Percentiles rank a stretch among this genome's conserved stretches.
These are phyloP conservation scores for Cornus suecica DNA, from an alignment of 148 eudicot genomes.

Conservation along the genomic window DNA sequence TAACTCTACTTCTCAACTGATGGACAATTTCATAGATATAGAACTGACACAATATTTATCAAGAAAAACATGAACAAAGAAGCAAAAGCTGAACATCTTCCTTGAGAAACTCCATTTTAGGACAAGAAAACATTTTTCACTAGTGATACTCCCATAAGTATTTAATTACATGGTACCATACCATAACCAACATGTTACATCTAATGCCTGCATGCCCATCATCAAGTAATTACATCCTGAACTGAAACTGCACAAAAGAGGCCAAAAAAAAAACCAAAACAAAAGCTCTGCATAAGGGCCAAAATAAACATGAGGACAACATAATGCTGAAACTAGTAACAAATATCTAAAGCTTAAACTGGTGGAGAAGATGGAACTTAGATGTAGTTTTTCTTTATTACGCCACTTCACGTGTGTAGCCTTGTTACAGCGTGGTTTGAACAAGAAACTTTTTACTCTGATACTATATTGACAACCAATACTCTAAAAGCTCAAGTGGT, in stretches of 20 bases:
- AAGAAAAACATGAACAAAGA: conserved; percentile 7
- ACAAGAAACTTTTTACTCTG: too few relatives aligned
- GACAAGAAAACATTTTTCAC: not conserved
- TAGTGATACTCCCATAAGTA: conserved; percentile 4
- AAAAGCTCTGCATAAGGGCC: not conserved
- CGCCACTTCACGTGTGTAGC: too few relatives aligned
- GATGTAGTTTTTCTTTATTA: too few relatives aligned
- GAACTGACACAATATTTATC: conserved; percentile 3
- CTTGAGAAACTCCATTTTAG: conserved; percentile 12
- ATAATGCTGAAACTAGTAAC: too few relatives aligned
- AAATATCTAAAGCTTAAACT: too few relatives aligned
- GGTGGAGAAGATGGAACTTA: too few relatives aligned
- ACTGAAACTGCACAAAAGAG: conserved; percentile 12
- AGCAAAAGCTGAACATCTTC: conserved; percentile 7
- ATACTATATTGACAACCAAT: too few relatives aligned
- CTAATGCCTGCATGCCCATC: conserved; percentile 13
- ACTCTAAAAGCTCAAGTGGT: too few relatives aligned
- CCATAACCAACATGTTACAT: conserved; percentile 15
- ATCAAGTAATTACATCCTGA: conserved; percentile 16
- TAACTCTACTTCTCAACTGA: not conserved
- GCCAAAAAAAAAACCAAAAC: not conserved
- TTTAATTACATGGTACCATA: not conserved
- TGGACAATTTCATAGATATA: conserved; percentile 7
- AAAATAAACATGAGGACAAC: not conserved
- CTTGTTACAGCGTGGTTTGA: too few relatives aligned